Percentiles rank a stretch among this genome's conserved stretches.
These are phyloP conservation scores for Clarkia xantiana DNA, from an alignment of 345 rosid species.

Conservation along the genomic window DNA sequence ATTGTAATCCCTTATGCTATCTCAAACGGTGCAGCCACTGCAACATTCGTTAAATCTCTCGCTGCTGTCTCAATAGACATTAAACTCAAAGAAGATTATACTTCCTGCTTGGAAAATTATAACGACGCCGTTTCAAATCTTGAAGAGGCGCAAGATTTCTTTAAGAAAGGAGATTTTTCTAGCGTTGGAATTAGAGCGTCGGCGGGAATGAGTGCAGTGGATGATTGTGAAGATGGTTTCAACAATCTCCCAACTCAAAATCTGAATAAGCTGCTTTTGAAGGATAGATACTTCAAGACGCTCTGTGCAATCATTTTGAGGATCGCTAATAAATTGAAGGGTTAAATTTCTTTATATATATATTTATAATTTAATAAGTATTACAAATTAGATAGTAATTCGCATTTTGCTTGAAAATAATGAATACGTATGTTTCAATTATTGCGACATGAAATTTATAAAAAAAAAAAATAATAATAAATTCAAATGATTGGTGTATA, in stretches of 20 bases:
- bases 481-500: too few relatives aligned
- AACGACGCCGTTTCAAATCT: neutral
- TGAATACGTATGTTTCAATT: too few relatives aligned
- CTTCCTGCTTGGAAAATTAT: conserved; percentile 7
- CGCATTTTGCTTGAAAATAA: too few relatives aligned
- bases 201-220: conserved; percentile 4
- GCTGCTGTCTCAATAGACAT: neutral
- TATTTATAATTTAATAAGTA: too few relatives aligned
- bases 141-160: neutral
- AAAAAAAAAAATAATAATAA: too few relatives aligned
- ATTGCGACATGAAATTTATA: too few relatives aligned
- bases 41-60: neutral
- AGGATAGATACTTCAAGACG: conserved; percentile 12
- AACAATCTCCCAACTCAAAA: neutral
- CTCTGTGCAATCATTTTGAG: conserved; percentile 11
- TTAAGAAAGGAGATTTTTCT: conserved; percentile 1
- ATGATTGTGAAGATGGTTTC: conserved; percentile 5
- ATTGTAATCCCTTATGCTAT: neutral
- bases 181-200: neutral
- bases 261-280: conserved; percentile 7
- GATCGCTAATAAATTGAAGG: conserved; percentile 1
- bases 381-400: too few relatives aligned
- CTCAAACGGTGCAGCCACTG: neutral
- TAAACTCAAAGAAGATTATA: conserved; percentile 2
- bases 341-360: too few relatives aligned